Percentiles rank a stretch among this genome's conserved stretches.
Evolutionary conservation across 192 early-diverging fungal species (phyloP).

Genomic region (Oehlia diaphana): DNA sequence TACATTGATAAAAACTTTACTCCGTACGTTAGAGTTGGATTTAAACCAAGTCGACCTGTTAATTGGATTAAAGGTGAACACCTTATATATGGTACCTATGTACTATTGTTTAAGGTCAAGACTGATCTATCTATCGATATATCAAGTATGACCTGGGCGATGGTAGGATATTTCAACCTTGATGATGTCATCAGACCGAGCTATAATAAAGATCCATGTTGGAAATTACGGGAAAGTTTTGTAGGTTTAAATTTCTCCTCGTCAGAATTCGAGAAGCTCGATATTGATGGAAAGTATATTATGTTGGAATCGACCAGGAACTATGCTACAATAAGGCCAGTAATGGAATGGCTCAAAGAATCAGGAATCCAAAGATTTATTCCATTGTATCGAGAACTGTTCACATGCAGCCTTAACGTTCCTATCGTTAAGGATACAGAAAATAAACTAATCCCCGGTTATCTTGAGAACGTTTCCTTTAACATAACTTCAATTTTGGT

Average conservation of each 20-base stretch:
- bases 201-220: too few species aligned
- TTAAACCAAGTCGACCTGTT: neutral
- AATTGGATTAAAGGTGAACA: neutral
- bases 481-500: constrained; percentile 17
- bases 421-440: too few species aligned
- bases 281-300: neutral
- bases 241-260: neutral
- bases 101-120: constrained; percentile 13
- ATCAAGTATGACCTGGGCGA: neutral
- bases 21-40: neutral
- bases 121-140: neutral
- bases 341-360: constrained; percentile 3
- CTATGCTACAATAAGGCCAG: neutral
- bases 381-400: neutral
- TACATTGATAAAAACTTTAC: neutral
- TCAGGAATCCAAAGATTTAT: too few species aligned
- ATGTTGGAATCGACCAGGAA: constrained; percentile 1
- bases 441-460: neutral
- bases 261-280: neutral
- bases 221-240: neutral
- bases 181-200: neutral
- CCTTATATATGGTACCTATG: constrained; percentile 13
- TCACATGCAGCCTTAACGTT: neutral
- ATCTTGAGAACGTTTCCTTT: neutral
- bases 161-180: neutral